Evolutionary conservation across 2,329 filamentous ascomycete species (phyloP), one percentile per base, ranked within the genome.

Genomic region (Trichoderma koningii): DNA sequence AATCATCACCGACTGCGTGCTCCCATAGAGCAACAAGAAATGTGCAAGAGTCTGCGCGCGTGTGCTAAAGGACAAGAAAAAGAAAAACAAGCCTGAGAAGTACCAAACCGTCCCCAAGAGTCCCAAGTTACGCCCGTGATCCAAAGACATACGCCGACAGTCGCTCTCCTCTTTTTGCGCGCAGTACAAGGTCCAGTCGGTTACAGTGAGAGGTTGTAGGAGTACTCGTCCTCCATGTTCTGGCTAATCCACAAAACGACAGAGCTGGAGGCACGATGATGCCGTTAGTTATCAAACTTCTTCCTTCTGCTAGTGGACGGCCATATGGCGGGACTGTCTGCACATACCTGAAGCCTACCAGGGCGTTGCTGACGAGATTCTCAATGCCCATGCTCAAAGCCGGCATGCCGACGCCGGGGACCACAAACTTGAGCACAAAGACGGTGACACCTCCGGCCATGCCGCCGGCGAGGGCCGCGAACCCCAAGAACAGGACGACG

Each of bases 181-280:
- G 60, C 60, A 55, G 38, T 28, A 34, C 28, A 38, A 15, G 41
- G 19, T 63, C 28, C 5, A 30, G 17, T 66, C 59, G 5, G 64
- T 77, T 75, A 88, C 68, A 89, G 79, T 66, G 86, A 82, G 69
- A 89, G 76, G 75, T 88, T 89, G 76, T 89, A 89, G 53, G 86
- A 83, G 71, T 89, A 89, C 76, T 89, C 87, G 71, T 89, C 87
- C 79, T 89, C 87, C 85, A 89, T 89, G 71, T 89, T 89, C 80
- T 89, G 87, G 77, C 84, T 87, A 63, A 89, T 77, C 87, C 87
- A 89, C 48, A 89, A 81, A 66, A 89, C 83, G 55, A 88, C 86
- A 23, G 84, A 84, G 76, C 85, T 86, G 69, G 17, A 12, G 3
- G 15, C 19, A 44, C 44, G 9, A 23, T 21, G n/a, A 14, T 45